These are phyloP conservation scores for Eucalyptus grandis DNA, from an alignment of 345 rosid genomes.

Conservation along the genomic window DNA sequence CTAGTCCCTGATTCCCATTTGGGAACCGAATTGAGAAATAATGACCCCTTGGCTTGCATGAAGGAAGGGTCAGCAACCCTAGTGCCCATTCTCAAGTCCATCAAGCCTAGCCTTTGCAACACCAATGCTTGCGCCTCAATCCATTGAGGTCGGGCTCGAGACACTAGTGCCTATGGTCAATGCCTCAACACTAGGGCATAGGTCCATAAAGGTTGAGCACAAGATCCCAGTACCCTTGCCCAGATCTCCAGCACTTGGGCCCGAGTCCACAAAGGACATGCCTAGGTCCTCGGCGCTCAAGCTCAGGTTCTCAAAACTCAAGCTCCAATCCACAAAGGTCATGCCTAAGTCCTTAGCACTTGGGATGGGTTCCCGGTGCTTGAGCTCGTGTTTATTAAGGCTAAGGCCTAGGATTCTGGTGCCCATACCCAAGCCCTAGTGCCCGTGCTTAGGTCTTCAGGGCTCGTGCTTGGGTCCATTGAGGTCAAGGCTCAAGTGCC, in stretches of 20 bases:
- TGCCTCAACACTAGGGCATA: neutral
- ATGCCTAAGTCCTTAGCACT: neutral
- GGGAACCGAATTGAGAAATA: rapidly evolving
- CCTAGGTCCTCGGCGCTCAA: rapidly evolving
- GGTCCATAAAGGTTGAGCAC: neutral
- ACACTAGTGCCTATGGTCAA: rapidly evolving
- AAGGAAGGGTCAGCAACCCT: rapidly evolving
- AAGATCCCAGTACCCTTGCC: rapidly evolving
- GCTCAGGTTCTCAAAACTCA: rapidly evolving
- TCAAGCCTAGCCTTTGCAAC: rapidly evolving
- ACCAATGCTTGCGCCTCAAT: neutral
- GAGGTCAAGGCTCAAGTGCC: neutral
- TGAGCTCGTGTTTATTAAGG: neutral
- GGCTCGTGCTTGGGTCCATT: neutral
- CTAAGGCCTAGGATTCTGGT: rapidly evolving
- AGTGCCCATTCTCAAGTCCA: rapidly evolving
- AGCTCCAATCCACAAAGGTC: rapidly evolving
- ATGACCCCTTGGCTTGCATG: rapidly evolving
- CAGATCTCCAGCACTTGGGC: rapidly evolving
- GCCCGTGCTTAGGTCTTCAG: neutral
- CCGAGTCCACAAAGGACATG: rapidly evolving
- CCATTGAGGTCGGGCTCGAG: rapidly evolving
- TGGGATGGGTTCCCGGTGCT: rapidly evolving
- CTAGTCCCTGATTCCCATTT: rapidly evolving
- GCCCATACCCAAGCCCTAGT: neutral